Evolutionary conservation across 2,329 filamentous ascomycete species (phyloP), one percentile per base, ranked within the genome.

Genomic region (Verticillium alfalfae): DNA sequence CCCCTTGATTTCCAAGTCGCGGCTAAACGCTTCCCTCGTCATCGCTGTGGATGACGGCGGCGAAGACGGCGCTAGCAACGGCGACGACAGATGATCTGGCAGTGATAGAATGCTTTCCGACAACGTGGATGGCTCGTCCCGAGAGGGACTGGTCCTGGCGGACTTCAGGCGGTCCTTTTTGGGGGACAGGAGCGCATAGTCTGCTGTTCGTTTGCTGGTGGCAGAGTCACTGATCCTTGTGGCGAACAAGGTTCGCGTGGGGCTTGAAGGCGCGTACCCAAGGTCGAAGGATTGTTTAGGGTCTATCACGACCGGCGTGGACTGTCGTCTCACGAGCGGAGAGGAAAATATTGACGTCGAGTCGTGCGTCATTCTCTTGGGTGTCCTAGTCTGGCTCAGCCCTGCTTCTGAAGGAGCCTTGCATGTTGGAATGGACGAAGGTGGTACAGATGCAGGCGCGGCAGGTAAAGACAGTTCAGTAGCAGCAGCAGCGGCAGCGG

Each of bases 1-100:
- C 60, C 85, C 88, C 56, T 81, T 81, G 49, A 93, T 89, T 61
- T 88, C 76, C 13, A 85, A 74, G 67, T 85, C 78, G 71, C 85
- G 78, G 62, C 79, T 76, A 57, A 75, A 66, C 9, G 61, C 58
- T 62, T 66, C 45, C 58, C 68, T 69, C 54, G 67, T 56, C 58
- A 70, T 62, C n/a, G 26, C 26, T 31, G 63, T 62, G 13, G 68
- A 67, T 26, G 71, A 71, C 34, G 70, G 68, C 5, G 70, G 67
- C n/a, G 70, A 69, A 5, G 64, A 69, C 13, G 36, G 4, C 36
- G 26, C 26, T 31, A 71, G 71, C 26, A 70, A 69, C 5, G 70
- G 67, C n/a, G 70, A 69, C 4, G 64, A 69, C 31, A 64, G 60
- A 7, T 61, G 65, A 16, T 52, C 59, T 31, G 59, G 49, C 57